Evolutionary conservation across 352 stramenopile species (phyloP).

Genomic region (Pythium myriotylum): DNA sequence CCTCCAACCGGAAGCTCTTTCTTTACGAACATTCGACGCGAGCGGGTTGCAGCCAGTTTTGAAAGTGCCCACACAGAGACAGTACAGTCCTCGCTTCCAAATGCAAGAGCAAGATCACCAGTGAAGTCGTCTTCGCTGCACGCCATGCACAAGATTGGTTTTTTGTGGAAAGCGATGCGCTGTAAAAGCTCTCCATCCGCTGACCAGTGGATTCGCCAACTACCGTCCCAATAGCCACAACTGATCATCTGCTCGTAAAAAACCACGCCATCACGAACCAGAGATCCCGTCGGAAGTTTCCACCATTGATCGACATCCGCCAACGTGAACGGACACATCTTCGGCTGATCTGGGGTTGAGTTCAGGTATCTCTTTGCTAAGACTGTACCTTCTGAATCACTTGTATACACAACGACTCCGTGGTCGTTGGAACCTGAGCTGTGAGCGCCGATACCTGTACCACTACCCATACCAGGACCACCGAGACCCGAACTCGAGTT

Average conservation of each 20-base stretch:
- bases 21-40: conserved; percentile 84
- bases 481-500: conserved; percentile 62
- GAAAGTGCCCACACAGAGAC: conserved; percentile 87
- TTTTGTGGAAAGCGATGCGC: conserved; percentile 88
- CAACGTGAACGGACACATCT: conserved; percentile 76
- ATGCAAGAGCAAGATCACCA: conserved; percentile 79
- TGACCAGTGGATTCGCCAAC: conserved; percentile 88
- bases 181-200: conserved; percentile 83
- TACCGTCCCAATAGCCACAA: conserved; percentile 87
- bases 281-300: conserved; percentile 73
- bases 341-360: conserved; percentile 61
- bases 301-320: conserved; percentile 88
- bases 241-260: conserved; percentile 92
- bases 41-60: conserved; percentile 75
- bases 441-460: conserved; percentile 73
- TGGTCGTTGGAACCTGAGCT: conserved; percentile 59
- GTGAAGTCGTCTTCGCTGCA: conserved; percentile 87
- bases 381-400: conserved; percentile 73
- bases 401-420: conserved; percentile 81
- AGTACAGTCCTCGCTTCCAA: conserved; percentile 85
- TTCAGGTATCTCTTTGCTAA: conserved; percentile 81
- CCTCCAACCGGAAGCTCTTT: conserved; percentile 81
- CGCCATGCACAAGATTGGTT: conserved; percentile 85
- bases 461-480: conserved; percentile 59
- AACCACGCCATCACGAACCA: conserved; percentile 78